Evolutionary conservation across 768 basidiomycete species (phyloP), one percentile per base, ranked within the genome.

Genomic region (Lactifluus hygrophoroides): DNA sequence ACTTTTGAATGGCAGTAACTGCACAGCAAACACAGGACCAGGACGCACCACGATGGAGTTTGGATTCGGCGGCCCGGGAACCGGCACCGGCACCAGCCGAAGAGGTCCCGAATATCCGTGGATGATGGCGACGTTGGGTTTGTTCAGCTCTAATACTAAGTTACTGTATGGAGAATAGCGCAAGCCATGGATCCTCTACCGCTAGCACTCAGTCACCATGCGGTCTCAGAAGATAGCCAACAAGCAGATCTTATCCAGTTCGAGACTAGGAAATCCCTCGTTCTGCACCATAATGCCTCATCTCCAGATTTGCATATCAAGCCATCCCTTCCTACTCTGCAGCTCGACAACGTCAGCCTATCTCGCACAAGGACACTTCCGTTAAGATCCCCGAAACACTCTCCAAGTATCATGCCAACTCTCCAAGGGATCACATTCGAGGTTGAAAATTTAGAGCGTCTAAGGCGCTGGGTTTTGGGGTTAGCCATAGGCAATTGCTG

Each of bases 401-500:
- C 51, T 8, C 32, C 51, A 34, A 43, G 27, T 34, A 55, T 19
- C 40, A 54, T 57, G 49, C 61, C 35, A 43, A 57, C 67, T 19
- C 52, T 72, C 9, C 64, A 70, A 35, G 71, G 74, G 9, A 72
- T 86, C 13, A 68, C 74, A 5, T 75, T 88, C 38, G 74, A 82
- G 19, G 65, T 69, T 2, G 76, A 75, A 28, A 79, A 77, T 19
- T 60, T 81, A 14, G 65, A 65, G 28, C 79, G 73, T 52, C 75
- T 91, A 68, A 75, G 78, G 25, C 70, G 82, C 54, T 91, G 89
- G 89, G 80, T 84, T 2, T 68, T 86, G 55, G 76, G 83, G 16
- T 76, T 90, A 48, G 82, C 77, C 45, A 75, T 89, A 53, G 88
- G 86, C 79, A 68, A 63, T 76, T 59, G n/a, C 19, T 10, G 28